Percentiles rank a stretch among this genome's conserved stretches.
phyloP scores from a whole-genome alignment of 257 asterid species.

The Cruciata laevipes region DNA sequence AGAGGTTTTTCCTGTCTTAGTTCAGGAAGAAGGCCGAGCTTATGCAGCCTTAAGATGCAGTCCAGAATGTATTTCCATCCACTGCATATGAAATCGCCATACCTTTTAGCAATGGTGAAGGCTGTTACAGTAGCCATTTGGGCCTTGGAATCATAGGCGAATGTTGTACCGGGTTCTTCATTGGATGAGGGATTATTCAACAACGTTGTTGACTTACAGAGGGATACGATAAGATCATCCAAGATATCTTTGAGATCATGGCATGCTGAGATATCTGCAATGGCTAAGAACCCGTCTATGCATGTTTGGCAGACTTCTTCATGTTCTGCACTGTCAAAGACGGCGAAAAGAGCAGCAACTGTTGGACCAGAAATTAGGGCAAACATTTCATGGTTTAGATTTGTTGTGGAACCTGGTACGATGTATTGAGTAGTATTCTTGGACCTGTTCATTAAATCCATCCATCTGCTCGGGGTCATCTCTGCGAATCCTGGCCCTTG shows the following conservation, averaged over 20 bases:
- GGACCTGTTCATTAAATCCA: constrained; percentile 83
- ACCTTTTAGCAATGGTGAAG: constrained; percentile 81
- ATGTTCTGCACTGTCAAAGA: constrained; percentile 85
- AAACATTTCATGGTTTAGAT: constrained; percentile 94
- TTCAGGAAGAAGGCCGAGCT: constrained; percentile 91
- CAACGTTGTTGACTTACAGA: constrained; percentile 83
- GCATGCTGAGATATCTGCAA: constrained; percentile 91
- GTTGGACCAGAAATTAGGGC: constrained; percentile 99
- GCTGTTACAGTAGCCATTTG: constrained; percentile 89
- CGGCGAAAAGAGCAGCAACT: constrained; percentile 92
- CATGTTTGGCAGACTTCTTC: constrained; percentile 91
- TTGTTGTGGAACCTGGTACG: constrained; percentile 68
- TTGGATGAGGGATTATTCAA: constrained; percentile 72
- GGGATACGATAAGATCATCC: constrained; percentile 89
- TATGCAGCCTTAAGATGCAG: constrained; percentile 85
- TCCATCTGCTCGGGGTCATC: constrained; percentile 98
- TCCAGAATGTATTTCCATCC: constrained; percentile 95
- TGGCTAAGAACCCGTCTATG: constrained; percentile 92
- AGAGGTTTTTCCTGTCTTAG: constrained; percentile 80
- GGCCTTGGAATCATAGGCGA: constrained; percentile 89
- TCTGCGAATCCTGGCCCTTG: constrained; percentile 87
- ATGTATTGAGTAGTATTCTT: constrained; percentile 64
- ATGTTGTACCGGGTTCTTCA: constrained; percentile 88
- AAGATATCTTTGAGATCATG: constrained; percentile 89
- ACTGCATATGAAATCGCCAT: constrained; percentile 79